Base-by-base conservation (phyloP, 805 yeast genomes). In the Wickerhamiella shivajii region DNA sequence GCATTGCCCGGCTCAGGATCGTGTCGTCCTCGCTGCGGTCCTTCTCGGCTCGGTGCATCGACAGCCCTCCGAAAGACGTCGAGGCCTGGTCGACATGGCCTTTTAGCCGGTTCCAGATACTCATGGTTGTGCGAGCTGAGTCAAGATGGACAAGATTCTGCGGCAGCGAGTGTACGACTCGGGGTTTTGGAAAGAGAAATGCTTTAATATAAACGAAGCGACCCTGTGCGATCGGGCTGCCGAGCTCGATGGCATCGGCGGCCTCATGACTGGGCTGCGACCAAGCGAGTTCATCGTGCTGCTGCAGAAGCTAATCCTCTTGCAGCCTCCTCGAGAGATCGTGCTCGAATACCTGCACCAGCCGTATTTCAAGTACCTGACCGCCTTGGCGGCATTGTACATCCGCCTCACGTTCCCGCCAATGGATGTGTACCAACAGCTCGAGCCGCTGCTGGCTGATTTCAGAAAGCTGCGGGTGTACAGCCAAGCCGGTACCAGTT, bases 261-360 rank as follows among this genome's bases (percentile, higher is more conserved):
- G 78, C 0, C 56, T 67, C n/a, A 68, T 66, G 32, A 57, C 63
- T 11, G 36, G 38, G 27, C 71, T 71, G 20, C 55, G 70, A 39
- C 90, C 92, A 0, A 61, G 77, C 12, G 75, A 74, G 10, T 83
- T 81, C 44, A 50, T 80, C n/a, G 74, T 93, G 47, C 62, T 93
- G 28, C 52, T 83, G 21, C 69, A 81, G 47, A 72, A 87, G 42
- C 51, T 87, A 38, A 60, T 85, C 4, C 93, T 87, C 52, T 53
- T 90, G 12, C 71, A 71, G 40, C 96, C 96, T 0, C 45, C 64
- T 1, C 46, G 49, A 8, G 78, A 71, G 4, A 69, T 80, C 4
- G 48, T 79, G 2, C 48, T 57, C 12, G 64, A 71, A 34, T 64
- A 69, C 41, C 55, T 77, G 9, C 52, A 52, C 2, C 90, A 85